Evolutionary conservation across 352 stramenopile genomes (phyloP), one percentile per base, ranked within the genome.

Genomic region (Pythium coloratum): DNA sequence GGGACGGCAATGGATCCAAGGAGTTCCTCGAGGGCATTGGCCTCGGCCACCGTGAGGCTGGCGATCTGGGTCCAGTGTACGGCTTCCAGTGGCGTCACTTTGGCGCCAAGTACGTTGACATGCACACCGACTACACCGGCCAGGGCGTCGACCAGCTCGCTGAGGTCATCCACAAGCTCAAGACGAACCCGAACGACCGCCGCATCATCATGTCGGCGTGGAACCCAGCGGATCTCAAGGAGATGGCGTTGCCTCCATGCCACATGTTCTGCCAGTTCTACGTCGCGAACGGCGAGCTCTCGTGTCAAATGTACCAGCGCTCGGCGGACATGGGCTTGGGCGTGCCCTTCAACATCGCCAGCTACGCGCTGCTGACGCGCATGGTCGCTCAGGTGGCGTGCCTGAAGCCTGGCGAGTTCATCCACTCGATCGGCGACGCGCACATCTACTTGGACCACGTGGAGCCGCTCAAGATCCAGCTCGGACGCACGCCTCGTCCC

Each of bases 311-410:
- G 98, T 99, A 99, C 77, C 98, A 99, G 84, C 94, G 98, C 24
- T 99, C 93, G 55, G 97, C 96, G 20, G 98, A 99, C 78, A 99
- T 99, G 96, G 97, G 97, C 7, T 89, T 99, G 32, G 98, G 98
- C 8, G 98, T 99, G 38, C 98, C 98, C 7, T 99, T 99, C 79
- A 99, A 99, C 81, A 99, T 99, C 80, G 98, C 98, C 12, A 99
- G 91, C 55, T 99, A 99, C 78, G 92, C 97, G 36, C 78, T 99
- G 55, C 84, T 99, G 13, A 99, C 97, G 28, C 89, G 96, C 55
- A 85, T 99, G 69, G 77, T 99, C 26, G 97, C 97, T 2, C 97
- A 99, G 62, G 97, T 99, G 20, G 94, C 88, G 1, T 89, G 86
- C 1, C 74, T 99, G 2, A 90, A 97, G 62, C 75, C 97, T 24